These are phyloP conservation scores for Teratosphaeria nubilosa DNA, from an alignment of 2,329 filamentous ascomycete genomes.

Conservation along the genomic window DNA sequence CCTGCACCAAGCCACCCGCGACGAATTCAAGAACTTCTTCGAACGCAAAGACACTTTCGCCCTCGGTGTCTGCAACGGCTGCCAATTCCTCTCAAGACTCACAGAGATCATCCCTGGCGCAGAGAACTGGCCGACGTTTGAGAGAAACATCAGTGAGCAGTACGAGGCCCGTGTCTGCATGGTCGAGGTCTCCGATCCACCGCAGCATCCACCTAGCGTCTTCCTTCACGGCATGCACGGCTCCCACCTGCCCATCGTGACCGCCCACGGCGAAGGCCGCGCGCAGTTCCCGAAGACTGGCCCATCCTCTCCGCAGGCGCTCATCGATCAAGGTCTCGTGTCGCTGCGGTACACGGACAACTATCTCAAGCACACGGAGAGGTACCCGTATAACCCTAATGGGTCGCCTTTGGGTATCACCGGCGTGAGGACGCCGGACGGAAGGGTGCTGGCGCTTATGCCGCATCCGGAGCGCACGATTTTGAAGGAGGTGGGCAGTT, in stretches of 20 bases:
- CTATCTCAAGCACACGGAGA: constrained; percentile 60
- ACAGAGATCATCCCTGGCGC: constrained; percentile 82
- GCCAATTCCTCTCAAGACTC: constrained; percentile 81
- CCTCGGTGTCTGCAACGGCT: constrained; percentile 93
- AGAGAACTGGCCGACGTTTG: constrained; percentile 71
- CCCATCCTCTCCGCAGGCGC: constrained; percentile 33
- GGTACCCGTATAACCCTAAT: constrained; percentile 84
- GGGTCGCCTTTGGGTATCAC: constrained; percentile 74
- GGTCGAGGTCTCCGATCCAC: constrained; percentile 64
- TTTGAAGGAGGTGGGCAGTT: constrained; percentile 68
- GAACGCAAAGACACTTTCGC: constrained; percentile 79
- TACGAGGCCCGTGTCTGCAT: constrained; percentile 84
- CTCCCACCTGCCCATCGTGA: constrained; percentile 71
- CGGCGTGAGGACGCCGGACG: constrained; percentile 65
- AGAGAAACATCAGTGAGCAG: constrained; percentile 74
- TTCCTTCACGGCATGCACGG: constrained; percentile 86
- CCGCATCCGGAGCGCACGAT: constrained; percentile 89
- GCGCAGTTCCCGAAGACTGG: constrained; percentile 49
- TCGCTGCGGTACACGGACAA: constrained; percentile 83
- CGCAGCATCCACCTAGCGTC: constrained; percentile 48
- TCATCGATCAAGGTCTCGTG: constrained; percentile 59
- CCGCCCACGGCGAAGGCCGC: constrained; percentile 84
- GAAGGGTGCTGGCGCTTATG: constrained; percentile 80
- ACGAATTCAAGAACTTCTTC: constrained; percentile 79
- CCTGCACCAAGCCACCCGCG: constrained; percentile 63